Evolutionary conservation across 441 rosid species (phyloP).

Genomic region (Corymbia citriodora): DNA sequence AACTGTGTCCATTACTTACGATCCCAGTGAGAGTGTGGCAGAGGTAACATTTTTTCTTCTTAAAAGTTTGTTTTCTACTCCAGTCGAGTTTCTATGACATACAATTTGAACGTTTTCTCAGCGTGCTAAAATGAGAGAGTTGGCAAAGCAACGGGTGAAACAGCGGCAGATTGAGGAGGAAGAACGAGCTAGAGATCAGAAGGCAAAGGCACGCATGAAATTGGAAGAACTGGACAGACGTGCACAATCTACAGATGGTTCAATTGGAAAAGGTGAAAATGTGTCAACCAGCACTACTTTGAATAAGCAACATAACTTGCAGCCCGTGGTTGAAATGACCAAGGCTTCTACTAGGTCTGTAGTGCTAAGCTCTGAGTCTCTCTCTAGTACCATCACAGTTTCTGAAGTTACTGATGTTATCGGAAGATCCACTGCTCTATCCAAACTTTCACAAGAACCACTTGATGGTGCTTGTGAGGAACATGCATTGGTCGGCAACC

Average conservation of each 20-base stretch:
- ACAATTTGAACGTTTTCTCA: not conserved
- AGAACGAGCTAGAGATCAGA: constrained; percentile 76
- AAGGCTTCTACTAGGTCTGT: constrained; percentile 1
- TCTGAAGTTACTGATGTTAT: constrained; percentile 19
- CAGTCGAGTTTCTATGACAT: not conserved
- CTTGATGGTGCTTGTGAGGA: constrained; percentile 22
- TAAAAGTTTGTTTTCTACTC: not conserved
- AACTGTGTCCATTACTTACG: constrained; percentile 25
- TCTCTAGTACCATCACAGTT: constrained; percentile 9
- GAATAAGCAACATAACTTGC: constrained; percentile 14
- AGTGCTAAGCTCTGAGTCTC: constrained; percentile 17
- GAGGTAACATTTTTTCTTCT: constrained; percentile 28
- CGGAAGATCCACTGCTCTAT: constrained; percentile 25
- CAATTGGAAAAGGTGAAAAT: constrained; percentile 33
- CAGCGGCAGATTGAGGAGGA: constrained; percentile 82
- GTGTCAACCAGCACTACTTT: constrained; percentile 16
- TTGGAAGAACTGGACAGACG: constrained; percentile 82
- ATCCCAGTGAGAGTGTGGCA: constrained; percentile 50
- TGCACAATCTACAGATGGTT: constrained; percentile 38
- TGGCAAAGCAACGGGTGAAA: constrained; percentile 62
- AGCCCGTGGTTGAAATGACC: not conserved
- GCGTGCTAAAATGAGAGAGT: constrained; percentile 55
- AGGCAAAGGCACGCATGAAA: constrained; percentile 81
- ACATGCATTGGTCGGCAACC: constrained; percentile 10
- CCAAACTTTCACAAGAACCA: constrained; percentile 19